phyloP scores from a whole-genome alignment of 805 yeast species.

The Nakazawaea sp. region DNA sequence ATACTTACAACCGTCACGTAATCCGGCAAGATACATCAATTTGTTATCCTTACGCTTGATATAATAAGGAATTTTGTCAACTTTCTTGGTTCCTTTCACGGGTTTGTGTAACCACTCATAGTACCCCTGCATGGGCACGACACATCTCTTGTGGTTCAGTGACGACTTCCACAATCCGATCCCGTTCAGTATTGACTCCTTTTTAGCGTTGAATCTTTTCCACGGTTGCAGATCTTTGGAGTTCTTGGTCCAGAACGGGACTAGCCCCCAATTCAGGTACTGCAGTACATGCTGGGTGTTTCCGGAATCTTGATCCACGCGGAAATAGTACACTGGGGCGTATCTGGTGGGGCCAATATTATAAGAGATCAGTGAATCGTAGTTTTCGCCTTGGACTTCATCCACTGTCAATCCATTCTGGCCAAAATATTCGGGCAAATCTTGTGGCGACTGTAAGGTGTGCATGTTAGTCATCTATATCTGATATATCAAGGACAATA shows the following conservation, averaged over 20 bases:
- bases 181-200: conserved; percentile 46
- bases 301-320: conserved; percentile 12
- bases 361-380: conserved; percentile 30
- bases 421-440: conserved; percentile 32
- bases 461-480: neutral
- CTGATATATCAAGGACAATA: too few species aligned
- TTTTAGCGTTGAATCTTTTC: conserved; percentile 68
- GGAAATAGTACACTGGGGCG: conserved; percentile 33
- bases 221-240: conserved; percentile 28
- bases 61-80: conserved; percentile 56
- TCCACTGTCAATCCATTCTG: conserved; percentile 20
- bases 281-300: conserved; percentile 25
- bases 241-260: conserved; percentile 59
- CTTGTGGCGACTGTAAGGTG: conserved; percentile 26
- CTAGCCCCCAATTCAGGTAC: conserved; percentile 75
- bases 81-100: conserved; percentile 16
- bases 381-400: conserved; percentile 12
- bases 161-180: conserved; percentile 53
- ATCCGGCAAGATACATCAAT: conserved; percentile 61
- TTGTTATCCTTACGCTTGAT: conserved; percentile 45
- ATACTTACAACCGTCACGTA: conserved; percentile 24
- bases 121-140: conserved; percentile 76
- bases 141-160: conserved; percentile 50
- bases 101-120: conserved; percentile 62
- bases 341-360: conserved; percentile 57